Evolutionary conservation across 2,329 filamentous ascomycete genomes (phyloP).

Genomic region (Talaromyces piceae): DNA sequence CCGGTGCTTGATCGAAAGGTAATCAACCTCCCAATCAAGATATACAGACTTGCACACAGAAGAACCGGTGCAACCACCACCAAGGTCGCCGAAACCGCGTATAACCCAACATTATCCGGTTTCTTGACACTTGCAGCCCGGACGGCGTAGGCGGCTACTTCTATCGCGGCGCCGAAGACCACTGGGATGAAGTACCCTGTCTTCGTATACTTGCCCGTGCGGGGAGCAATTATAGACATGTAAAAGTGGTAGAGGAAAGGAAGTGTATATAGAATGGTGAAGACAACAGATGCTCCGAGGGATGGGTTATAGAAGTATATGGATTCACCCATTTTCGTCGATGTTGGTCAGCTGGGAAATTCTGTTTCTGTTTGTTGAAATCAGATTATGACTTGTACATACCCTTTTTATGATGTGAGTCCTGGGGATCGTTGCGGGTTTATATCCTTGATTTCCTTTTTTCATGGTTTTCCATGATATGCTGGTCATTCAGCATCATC

Average conservation of each 20-base stretch:
- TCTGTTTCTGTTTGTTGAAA: not conserved
- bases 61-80: slow-evolving; percentile 46
- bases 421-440: not conserved
- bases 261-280: slow-evolving; percentile 35
- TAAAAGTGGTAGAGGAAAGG: slow-evolving; percentile 35
- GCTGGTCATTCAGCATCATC: too few species aligned
- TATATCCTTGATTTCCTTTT: too few species aligned
- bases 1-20: slow-evolving; percentile 16
- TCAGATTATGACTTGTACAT: not conserved
- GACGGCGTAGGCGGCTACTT: slow-evolving; percentile 38
- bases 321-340: slow-evolving; percentile 6
- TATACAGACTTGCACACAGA: slow-evolving; percentile 45
- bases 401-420: not conserved
- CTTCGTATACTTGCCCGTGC: slow-evolving; percentile 24
- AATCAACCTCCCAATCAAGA: slow-evolving; percentile 45
- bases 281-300: slow-evolving; percentile 36
- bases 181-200: slow-evolving; percentile 37
- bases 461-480: too few species aligned
- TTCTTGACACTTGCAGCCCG: slow-evolving; percentile 33
- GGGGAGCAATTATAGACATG: slow-evolving; percentile 36
- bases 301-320: slow-evolving; percentile 44
- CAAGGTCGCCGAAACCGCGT: slow-evolving; percentile 33
- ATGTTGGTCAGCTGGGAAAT: too few species aligned
- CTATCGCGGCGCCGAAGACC: slow-evolving; percentile 29
- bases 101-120: slow-evolving; percentile 29